Evolutionary conservation across 495 filamentous ascomycete genomes (phyloP).

Genomic region (Aspergillus leporis): DNA sequence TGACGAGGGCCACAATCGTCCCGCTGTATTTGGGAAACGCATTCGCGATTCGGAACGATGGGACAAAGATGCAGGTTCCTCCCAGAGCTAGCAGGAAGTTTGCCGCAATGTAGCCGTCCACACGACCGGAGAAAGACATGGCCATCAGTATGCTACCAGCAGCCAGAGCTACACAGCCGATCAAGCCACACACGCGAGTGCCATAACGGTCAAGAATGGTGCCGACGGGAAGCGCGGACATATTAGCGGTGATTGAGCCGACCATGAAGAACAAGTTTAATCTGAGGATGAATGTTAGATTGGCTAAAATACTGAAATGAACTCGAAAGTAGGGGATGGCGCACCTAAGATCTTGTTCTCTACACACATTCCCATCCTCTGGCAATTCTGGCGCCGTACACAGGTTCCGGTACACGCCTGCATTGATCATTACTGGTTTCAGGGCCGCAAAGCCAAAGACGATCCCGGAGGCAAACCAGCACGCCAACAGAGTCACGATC

Average conservation of each 20-base stretch:
- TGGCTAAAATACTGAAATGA: neutral
- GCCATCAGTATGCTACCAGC: constrained; percentile 59
- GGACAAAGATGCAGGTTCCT: constrained; percentile 70
- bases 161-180: constrained; percentile 55
- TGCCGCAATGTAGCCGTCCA: constrained; percentile 63
- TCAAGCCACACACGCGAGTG: constrained; percentile 58
- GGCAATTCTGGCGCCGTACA: constrained; percentile 51
- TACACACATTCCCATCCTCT: constrained; percentile 54
- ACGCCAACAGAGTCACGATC: constrained; percentile 56
- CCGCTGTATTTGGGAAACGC: constrained; percentile 68
- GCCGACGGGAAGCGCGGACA: constrained; percentile 66
- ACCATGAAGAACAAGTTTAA: constrained; percentile 72
- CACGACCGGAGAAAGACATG: constrained; percentile 51
- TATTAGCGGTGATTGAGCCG: constrained; percentile 67
- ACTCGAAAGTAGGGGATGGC: neutral
- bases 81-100: constrained; percentile 67
- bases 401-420: constrained; percentile 62
- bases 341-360: constrained; percentile 65
- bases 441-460: constrained; percentile 76
- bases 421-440: constrained; percentile 66
- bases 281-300: constrained; percentile 22
- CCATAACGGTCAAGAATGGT: constrained; percentile 65
- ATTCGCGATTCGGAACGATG: constrained; percentile 70
- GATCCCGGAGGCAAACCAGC: constrained; percentile 65
- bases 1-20: constrained; percentile 65